Evolutionary conservation across 306 rosid species (phyloP).

Genomic region (Sesbania bispinosa): DNA sequence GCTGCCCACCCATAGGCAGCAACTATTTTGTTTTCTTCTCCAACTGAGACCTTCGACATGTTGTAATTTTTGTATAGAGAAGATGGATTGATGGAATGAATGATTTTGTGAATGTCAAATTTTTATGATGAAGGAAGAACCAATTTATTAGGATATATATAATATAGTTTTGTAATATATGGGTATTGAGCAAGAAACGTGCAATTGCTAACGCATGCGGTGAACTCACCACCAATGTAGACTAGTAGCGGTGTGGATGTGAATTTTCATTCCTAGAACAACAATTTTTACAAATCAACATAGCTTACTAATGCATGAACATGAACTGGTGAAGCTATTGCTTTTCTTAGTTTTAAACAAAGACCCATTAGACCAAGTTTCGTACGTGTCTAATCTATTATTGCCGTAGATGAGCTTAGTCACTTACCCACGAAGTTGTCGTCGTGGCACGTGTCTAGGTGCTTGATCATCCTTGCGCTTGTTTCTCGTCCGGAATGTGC

Average conservation of each 20-base stretch:
- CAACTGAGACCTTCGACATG: slow-evolving; percentile 20
- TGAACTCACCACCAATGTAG: slow-evolving; percentile 1
- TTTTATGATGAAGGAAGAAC: not conserved
- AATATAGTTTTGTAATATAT: not conserved
- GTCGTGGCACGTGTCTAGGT: too few species aligned
- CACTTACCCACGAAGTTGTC: too few species aligned
- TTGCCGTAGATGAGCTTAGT: too few species aligned
- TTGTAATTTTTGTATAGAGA: not conserved
- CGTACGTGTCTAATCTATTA: too few species aligned
- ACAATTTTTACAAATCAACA: not conserved
- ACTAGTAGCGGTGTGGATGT: not conserved
- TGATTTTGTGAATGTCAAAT: not conserved
- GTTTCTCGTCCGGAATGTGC: too few species aligned
- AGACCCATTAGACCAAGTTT: too few species aligned
- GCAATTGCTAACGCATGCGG: too few species aligned
- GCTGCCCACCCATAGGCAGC: slow-evolving; percentile 35
- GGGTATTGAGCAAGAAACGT: too few species aligned
- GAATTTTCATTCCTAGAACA: not conserved
- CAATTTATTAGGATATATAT: not conserved
- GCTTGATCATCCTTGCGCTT: too few species aligned
- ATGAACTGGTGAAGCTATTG: too few species aligned
- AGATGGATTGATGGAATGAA: not conserved
- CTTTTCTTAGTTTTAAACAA: too few species aligned
- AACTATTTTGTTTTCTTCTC: slow-evolving; percentile 2
- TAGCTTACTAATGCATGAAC: too few species aligned